Evolutionary conservation across 768 basidiomycete species (phyloP).

Genomic region (Rhodotorula toruloides): DNA sequence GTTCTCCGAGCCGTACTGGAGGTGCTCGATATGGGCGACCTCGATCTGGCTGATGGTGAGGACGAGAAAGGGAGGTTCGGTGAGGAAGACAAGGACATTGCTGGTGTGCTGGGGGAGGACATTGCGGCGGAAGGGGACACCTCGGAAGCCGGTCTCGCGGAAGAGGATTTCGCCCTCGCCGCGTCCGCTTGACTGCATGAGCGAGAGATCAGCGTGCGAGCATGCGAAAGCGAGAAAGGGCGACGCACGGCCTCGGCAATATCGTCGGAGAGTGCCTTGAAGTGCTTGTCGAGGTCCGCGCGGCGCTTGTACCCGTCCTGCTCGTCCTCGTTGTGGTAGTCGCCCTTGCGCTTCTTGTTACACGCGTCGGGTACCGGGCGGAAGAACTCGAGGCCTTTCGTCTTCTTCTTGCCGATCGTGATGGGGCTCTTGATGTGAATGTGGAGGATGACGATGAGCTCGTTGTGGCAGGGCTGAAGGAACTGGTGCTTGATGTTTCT

Average conservation of each 20-base stretch:
- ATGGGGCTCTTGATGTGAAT: constrained; percentile 89
- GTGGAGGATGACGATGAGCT: constrained; percentile 88
- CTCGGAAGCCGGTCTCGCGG: constrained; percentile 91
- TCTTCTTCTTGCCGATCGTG: constrained; percentile 98
- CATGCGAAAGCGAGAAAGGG: not conserved
- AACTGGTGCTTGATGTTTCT: constrained; percentile 97
- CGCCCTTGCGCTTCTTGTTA: constrained; percentile 92
- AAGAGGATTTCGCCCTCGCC: constrained; percentile 94
- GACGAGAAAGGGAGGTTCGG: constrained; percentile 91
- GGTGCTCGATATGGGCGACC: constrained; percentile 91
- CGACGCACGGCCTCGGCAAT: constrained; percentile 75
- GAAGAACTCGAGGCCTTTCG: constrained; percentile 96
- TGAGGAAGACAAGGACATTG: constrained; percentile 90
- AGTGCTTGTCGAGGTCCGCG: constrained; percentile 84
- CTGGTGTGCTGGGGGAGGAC: constrained; percentile 93
- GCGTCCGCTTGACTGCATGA: constrained; percentile 67
- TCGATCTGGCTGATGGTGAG: constrained; percentile 92
- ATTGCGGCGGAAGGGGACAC: constrained; percentile 92
- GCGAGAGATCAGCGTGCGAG: not conserved
- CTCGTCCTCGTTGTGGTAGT: constrained; percentile 91
- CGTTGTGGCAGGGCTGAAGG: constrained; percentile 97
- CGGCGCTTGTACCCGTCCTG: constrained; percentile 90
- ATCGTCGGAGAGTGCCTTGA: constrained; percentile 86
- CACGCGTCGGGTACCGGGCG: constrained; percentile 96
- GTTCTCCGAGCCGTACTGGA: constrained; percentile 90